Conservation (phyloP, 2,329 filamentous ascomycete species). For the Penicillium vulpinum region DNA sequence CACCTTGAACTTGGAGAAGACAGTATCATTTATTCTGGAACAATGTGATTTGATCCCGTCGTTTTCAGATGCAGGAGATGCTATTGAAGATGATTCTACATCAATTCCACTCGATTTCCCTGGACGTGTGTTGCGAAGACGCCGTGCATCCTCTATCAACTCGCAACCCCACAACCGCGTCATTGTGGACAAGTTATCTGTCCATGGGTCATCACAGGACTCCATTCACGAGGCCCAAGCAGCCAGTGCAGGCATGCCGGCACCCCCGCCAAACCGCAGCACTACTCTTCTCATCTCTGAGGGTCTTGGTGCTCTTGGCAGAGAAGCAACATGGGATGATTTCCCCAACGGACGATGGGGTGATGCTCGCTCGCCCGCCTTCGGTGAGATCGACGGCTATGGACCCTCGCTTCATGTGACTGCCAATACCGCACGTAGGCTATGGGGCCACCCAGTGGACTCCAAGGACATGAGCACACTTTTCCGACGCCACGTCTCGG, state of each 20-base stretch:
- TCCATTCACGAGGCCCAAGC: conserved; percentile 67
- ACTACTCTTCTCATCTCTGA: conserved; percentile 93
- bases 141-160: conserved; percentile 75
- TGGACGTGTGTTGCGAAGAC: conserved; percentile 40
- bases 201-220: conserved; percentile 36
- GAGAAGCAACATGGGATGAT: conserved; percentile 98
- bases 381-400: conserved; percentile 97
- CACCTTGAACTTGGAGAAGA: conserved; percentile 93
- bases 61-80: conserved; percentile 48
- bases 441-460: conserved; percentile 80
- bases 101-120: conserved; percentile 25
- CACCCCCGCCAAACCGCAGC: conserved; percentile 70
- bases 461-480: conserved; percentile 72
- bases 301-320: conserved; percentile 81
- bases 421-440: conserved; percentile 73
- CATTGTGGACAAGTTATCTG: conserved; percentile 65
- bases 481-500: conserved; percentile 78
- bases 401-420: conserved; percentile 93
- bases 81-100: conserved; percentile 42
- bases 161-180: conserved; percentile 86
- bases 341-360: conserved; percentile 96
- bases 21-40: conserved; percentile 90
- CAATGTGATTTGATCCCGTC: conserved; percentile 75
- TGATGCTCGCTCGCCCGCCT: conserved; percentile 87
- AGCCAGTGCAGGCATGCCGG: conserved; percentile 72